Conservation (phyloP, 179 eudicot genomes). For the Beta corolliflora region DNA sequence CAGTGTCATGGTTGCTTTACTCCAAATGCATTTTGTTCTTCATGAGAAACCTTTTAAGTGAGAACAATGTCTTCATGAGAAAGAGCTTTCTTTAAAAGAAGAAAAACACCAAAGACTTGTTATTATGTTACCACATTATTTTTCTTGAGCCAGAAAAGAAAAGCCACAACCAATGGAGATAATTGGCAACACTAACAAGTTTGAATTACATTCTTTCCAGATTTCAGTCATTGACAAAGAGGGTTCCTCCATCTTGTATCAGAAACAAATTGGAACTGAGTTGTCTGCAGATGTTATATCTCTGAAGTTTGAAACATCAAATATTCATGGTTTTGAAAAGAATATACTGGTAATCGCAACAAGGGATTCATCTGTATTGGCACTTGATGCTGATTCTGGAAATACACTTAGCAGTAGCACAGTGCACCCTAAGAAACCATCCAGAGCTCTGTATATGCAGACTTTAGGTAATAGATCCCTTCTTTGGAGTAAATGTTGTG, state of each 20-base stretch:
- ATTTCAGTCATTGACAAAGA: slow-evolving; percentile 73
- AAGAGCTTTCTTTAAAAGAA: not conserved
- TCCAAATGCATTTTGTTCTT: not conserved
- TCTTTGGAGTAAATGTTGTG: not conserved
- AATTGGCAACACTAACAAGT: not conserved
- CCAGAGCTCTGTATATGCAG: slow-evolving; percentile 74
- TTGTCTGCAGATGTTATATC: slow-evolving; percentile 70
- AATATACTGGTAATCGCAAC: slow-evolving; percentile 68
- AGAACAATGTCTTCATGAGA: not conserved
- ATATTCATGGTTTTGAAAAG: slow-evolving; percentile 81
- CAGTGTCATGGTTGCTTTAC: not conserved
- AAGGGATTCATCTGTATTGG: slow-evolving; percentile 78
- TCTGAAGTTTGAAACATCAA: slow-evolving; percentile 66
- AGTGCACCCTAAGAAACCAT: slow-evolving; percentile 82
- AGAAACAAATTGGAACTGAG: slow-evolving; percentile 68
- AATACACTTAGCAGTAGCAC: slow-evolving; percentile 51
- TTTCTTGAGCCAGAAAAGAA: not conserved
- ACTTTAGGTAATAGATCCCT: slow-evolving; percentile 55
- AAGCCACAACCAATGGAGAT: not conserved
- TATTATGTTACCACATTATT: not conserved
- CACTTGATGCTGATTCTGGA: slow-evolving; percentile 83
- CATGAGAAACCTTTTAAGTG: not conserved
- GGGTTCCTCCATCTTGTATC: slow-evolving; percentile 60
- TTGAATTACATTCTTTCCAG: slow-evolving; percentile 41
- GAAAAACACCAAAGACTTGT: not conserved